Conservation (phyloP, 2,329 filamentous ascomycete species). For the Elsinoe perseae region DNA sequence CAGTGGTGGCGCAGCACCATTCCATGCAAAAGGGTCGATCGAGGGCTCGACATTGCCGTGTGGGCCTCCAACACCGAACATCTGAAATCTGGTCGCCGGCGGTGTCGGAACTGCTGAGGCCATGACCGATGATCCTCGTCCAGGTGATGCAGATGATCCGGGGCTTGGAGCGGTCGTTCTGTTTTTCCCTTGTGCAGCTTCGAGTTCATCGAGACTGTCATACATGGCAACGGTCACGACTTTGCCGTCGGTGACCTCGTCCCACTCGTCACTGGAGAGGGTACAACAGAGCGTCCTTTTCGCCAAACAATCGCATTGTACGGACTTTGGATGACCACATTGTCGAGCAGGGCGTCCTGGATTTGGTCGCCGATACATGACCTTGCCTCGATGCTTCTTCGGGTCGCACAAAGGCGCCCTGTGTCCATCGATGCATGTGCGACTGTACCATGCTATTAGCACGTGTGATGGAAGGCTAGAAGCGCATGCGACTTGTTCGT, state of each 20-base stretch:
- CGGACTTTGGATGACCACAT: slow-evolving; percentile 17
- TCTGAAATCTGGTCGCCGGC: slow-evolving; percentile 11
- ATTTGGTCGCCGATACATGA: slow-evolving; percentile 17
- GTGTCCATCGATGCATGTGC: slow-evolving; percentile 18
- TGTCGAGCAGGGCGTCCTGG: slow-evolving; percentile 17
- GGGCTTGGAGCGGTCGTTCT: not conserved
- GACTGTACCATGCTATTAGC: slow-evolving; percentile 13
- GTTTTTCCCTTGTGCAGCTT: not conserved
- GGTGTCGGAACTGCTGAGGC: not conserved
- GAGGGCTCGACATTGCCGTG: slow-evolving; percentile 3
- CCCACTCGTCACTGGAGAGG: slow-evolving; percentile 16
- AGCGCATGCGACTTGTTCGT: not conserved
- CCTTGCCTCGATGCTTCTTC: slow-evolving; percentile 16
- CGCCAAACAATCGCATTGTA: slow-evolving; percentile 17
- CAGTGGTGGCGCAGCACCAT: not conserved
- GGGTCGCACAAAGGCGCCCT: slow-evolving; percentile 19
- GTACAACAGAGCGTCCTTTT: slow-evolving; percentile 16
- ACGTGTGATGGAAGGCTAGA: not conserved
- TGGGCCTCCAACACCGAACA: slow-evolving; percentile 15
- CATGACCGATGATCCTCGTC: not conserved
- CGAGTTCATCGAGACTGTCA: slow-evolving; percentile 13
- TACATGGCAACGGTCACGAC: slow-evolving; percentile 16
- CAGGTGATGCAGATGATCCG: not conserved
- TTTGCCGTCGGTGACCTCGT: slow-evolving; percentile 2
- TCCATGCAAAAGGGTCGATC: slow-evolving; percentile 8